Evolutionary conservation across 768 basidiomycete species (phyloP).

Genomic region (Kwoniella dendrophila): DNA sequence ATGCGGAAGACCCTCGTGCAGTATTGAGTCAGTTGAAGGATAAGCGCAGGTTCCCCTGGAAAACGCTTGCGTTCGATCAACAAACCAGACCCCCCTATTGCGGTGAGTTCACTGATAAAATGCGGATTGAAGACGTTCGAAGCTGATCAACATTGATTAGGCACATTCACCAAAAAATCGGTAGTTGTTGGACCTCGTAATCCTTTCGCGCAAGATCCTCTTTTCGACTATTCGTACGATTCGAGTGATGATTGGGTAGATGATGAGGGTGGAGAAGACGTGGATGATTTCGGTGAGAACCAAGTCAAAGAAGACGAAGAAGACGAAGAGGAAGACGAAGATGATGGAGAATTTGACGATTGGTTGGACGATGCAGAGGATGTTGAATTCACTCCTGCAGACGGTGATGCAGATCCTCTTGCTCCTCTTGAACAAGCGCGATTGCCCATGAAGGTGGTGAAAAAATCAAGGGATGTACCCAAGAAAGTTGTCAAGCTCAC

Average conservation of each 20-base stretch:
- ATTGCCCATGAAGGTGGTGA: conserved; percentile 39
- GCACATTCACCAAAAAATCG: conserved; percentile 86
- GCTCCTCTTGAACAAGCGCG: conserved; percentile 21
- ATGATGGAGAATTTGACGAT: conserved; percentile 74
- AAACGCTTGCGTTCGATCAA: conserved; percentile 78
- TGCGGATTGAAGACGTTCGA: not conserved
- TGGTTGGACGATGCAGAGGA: conserved; percentile 80
- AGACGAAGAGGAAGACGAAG: conserved; percentile 62
- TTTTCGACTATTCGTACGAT: conserved; percentile 87
- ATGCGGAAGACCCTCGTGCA: conserved; percentile 69
- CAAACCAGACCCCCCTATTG: conserved; percentile 89
- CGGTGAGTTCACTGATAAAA: conserved; percentile 58
- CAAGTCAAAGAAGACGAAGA: conserved; percentile 58
- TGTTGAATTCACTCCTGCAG: conserved; percentile 54
- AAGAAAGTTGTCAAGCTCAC: conserved; percentile 78
- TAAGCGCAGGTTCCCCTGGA: conserved; percentile 68
- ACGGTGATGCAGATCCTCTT: conserved; percentile 16
- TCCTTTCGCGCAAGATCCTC: conserved; percentile 77
- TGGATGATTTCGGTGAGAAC: conserved; percentile 64
- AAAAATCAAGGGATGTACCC: conserved; percentile 37
- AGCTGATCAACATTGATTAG: conserved; percentile 34
- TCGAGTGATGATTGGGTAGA: conserved; percentile 97
- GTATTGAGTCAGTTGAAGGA: conserved; percentile 67
- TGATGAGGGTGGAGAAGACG: conserved; percentile 68
- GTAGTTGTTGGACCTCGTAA: conserved; percentile 75